Evolutionary conservation across 73 alveolate genomes (phyloP).

Genomic region (Blepharisma japonicum): DNA sequence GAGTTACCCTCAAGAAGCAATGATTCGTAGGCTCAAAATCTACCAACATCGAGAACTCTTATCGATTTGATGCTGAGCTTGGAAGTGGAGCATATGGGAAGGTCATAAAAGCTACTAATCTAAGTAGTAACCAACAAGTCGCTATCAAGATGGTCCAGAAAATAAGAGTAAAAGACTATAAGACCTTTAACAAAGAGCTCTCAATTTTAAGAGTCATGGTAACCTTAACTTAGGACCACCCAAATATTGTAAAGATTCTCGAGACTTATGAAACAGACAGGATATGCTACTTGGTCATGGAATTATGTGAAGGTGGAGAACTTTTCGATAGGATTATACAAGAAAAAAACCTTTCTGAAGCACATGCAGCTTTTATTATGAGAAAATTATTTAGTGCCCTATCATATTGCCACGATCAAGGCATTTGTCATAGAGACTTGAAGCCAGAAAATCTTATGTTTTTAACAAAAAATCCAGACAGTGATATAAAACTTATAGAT

Average conservation of each 20-base stretch:
- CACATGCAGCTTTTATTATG: constrained; percentile 12
- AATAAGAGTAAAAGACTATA: neutral
- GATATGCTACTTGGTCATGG: constrained; percentile 25
- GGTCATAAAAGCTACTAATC: constrained; percentile 56
- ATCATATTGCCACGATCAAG: constrained; percentile 46
- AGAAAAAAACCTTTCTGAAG: constrained; percentile 15
- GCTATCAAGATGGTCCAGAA: constrained; percentile 64
- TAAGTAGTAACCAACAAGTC: constrained; percentile 45
- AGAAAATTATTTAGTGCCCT: constrained; percentile 60
- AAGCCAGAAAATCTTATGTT: constrained; percentile 82
- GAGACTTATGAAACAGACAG: constrained; percentile 29
- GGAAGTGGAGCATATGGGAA: constrained; percentile 77
- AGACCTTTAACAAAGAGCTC: constrained; percentile 14
- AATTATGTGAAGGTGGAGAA: constrained; percentile 33
- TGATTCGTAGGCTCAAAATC: constrained; percentile 3
- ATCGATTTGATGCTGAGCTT: constrained; percentile 40
- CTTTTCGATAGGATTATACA: neutral
- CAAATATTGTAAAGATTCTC: constrained; percentile 22
- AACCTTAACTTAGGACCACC: constrained; percentile 1
- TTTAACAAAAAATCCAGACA: constrained; percentile 56
- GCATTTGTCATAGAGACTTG: constrained; percentile 65
- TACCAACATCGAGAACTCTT: constrained; percentile 29
- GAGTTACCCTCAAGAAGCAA: constrained; percentile 1
- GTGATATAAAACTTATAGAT: constrained; percentile 75
- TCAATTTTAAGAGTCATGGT: neutral